Conservation (phyloP, 768 basidiomycete species). For the Suillus subluteus region DNA sequence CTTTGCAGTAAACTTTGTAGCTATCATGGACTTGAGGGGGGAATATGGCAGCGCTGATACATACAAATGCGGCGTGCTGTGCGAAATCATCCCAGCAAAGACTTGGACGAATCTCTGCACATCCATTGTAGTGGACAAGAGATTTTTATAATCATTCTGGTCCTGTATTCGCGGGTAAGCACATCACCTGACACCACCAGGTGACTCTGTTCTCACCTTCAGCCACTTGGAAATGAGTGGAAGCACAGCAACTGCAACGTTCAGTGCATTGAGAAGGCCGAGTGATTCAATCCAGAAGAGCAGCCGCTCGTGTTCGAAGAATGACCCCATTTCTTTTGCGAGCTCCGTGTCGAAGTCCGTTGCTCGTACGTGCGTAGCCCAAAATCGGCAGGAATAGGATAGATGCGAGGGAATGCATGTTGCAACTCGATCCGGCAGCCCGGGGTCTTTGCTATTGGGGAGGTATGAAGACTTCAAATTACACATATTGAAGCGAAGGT, state of each 20-base stretch:
- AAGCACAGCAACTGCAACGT: background rate
- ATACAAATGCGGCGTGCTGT: constrained; percentile 29
- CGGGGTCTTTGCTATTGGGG: constrained; percentile 28
- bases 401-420: constrained; percentile 11
- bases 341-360: background rate
- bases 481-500: constrained; percentile 42
- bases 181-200: background rate
- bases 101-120: constrained; percentile 16
- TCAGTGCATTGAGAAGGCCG: constrained; percentile 2
- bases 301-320: constrained; percentile 13
- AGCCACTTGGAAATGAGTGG: background rate
- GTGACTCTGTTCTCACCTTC: background rate
- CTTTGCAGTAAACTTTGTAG: background rate
- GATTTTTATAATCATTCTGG: constrained; percentile 1
- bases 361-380: constrained; percentile 14
- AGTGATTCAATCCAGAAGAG: constrained; percentile 14
- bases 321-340: background rate
- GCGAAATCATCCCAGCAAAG: constrained; percentile 17
- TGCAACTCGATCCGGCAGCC: background rate
- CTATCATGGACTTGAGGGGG: constrained; percentile 31
- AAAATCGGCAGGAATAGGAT: constrained; percentile 19
- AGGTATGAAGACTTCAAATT: constrained; percentile 33
- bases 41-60: constrained; percentile 28
- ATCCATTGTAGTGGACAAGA: constrained; percentile 11
- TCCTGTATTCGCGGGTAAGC: background rate